phyloP scores from a whole-genome alignment of 768 basidiomycete genomes.

The Kwoniella heveanensis region DNA sequence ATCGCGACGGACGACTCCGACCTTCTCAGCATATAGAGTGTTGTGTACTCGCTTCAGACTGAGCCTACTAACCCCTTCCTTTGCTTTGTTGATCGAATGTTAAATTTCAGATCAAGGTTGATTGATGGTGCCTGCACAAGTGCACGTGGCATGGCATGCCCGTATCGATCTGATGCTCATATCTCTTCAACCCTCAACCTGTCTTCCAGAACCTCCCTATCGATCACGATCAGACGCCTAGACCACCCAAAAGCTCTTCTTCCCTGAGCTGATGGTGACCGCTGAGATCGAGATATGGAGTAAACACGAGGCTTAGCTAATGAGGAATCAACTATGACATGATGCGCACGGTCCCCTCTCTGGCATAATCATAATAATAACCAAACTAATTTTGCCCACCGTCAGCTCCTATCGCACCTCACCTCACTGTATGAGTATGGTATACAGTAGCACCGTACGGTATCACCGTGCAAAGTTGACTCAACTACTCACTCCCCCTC shows the following conservation, averaged over 20 bases:
- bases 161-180: too few species aligned
- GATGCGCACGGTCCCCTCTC: not conserved
- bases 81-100: not conserved
- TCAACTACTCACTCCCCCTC: not conserved
- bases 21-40: too few species aligned
- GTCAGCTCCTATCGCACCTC: not conserved
- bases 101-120: not conserved
- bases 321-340: not conserved
- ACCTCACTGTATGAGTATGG: not conserved
- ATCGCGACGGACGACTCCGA: too few species aligned
- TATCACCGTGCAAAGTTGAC: not conserved
- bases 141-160: too few species aligned
- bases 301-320: not conserved
- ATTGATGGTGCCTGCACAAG: not conserved
- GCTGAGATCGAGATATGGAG: too few species aligned
- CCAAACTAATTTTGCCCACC: too few species aligned
- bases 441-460: too few species aligned
- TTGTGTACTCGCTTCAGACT: not conserved
- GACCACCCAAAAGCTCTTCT: too few species aligned
- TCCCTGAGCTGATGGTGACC: too few species aligned
- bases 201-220: too few species aligned
- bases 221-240: too few species aligned
- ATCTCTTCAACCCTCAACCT: too few species aligned
- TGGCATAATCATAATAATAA: not conserved
- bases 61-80: not conserved